Evolutionary conservation across 1,139 yeast genomes (phyloP).

Genomic region (Yamadazyma trypodendri): DNA sequence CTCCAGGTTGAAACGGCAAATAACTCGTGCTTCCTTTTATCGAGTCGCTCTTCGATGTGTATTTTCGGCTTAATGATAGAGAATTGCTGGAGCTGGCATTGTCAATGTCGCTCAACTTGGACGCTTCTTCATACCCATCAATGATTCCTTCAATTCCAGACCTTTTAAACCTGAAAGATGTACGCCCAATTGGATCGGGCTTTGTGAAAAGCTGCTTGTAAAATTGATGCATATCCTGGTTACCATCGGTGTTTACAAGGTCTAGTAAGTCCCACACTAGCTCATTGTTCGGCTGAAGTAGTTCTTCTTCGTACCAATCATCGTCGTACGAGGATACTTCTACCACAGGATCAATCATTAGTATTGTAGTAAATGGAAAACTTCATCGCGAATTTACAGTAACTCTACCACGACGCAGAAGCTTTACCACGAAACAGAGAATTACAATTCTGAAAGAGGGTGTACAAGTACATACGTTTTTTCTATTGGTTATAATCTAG

Average conservation of each 20-base stretch:
- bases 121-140: conserved; percentile 58
- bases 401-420: too few relatives aligned
- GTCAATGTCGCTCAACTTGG: conserved; percentile 51
- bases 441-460: too few relatives aligned
- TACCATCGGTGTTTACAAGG: conserved; percentile 47
- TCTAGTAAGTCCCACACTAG: conserved; percentile 61
- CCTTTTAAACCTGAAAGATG: conserved; percentile 62
- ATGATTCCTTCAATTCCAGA: conserved; percentile 75
- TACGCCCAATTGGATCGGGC: conserved; percentile 56
- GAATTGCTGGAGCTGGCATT: conserved; percentile 66
- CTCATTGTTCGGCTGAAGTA: conserved; percentile 49
- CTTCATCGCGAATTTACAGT: background rate
- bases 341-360: conserved; percentile 1
- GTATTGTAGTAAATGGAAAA: background rate
- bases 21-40: conserved; percentile 71
- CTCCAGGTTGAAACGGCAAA: conserved; percentile 94
- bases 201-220: conserved; percentile 44
- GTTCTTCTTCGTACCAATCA: conserved; percentile 20
- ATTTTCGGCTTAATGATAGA: conserved; percentile 67
- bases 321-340: background rate
- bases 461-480: background rate
- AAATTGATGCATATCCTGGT: conserved; percentile 28
- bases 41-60: conserved; percentile 59
- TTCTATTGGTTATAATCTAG: conserved; percentile 35
- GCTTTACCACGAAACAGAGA: too few relatives aligned